Base-by-base conservation (phyloP, 2,329 filamentous ascomycete genomes). In the Penicillium sp. region DNA sequence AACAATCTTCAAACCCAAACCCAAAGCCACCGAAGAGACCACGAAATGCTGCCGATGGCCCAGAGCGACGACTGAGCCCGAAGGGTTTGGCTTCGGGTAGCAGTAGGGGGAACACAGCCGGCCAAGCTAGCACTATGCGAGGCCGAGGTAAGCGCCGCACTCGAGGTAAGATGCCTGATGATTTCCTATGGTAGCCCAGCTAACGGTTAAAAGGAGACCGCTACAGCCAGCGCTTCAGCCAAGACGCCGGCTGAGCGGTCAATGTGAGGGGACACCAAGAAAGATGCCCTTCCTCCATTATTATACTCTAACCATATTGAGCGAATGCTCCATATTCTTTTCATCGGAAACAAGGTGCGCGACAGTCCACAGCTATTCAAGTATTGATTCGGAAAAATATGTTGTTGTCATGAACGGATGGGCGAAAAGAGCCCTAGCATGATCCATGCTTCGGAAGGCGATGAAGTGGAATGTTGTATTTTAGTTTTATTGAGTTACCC, bases 221-320 rank as follows among this genome's bases (percentile, higher is more conserved):
- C 31, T 72, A 73, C 52, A 65, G 58, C 34, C 65, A 67, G 35
- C 67, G 69, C 1, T 73, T 72, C 48, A 65, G 56, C 23, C 61
- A 64, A 40, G 59, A 61, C 7, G 46, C 27, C 8, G 45, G 38
- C 23, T 61, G 37, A 62, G 15, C 15, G 13, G 13, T 29, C 32
- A 31, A 18, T 8, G 10, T 3, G 3, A 9, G 25, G 15, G 2
- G 25, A 16, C 25, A 16, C n/a, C 9, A 18, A 29, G 13, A 18
- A 3, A 15, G 3, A 50, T 12, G 13, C 2, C 18, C 25, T 31
- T 21, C 4, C 25, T n/a, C 9, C 13, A 32, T 44, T 27, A 4
- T 45, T 29, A 50, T 41, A 34, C 15, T n/a, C 21, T 23, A 6
- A 29, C 16, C 8, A 35, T 51, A 10, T 29, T 31, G 18, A 25